Percentiles rank a stretch among this genome's conserved stretches.
phyloP scores from a whole-genome alignment of 2,329 filamentous ascomycete genomes.

The Capronia coronata region DNA sequence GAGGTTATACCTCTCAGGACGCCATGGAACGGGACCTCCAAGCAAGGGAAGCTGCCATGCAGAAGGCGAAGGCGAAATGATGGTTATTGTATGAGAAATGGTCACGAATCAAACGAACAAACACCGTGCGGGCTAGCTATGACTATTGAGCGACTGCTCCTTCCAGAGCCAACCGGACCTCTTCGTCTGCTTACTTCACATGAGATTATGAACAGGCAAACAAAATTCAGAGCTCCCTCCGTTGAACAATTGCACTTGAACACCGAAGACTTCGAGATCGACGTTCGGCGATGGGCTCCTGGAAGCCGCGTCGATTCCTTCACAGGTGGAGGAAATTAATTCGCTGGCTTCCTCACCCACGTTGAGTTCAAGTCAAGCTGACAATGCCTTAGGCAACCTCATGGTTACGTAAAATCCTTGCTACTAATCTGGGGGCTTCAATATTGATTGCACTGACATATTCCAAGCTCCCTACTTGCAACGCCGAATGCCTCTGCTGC shows the following conservation, averaged over 20 bases:
- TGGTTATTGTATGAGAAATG: neutral
- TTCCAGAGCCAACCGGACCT: neutral
- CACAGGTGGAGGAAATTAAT: neutral
- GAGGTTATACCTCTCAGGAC: conserved; percentile 18
- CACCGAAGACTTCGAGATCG: neutral
- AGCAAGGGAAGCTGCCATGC: conserved; percentile 12
- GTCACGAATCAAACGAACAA: neutral
- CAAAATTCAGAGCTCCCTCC: neutral
- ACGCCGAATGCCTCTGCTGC: too few relatives aligned
- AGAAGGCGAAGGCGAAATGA: conserved; percentile 10
- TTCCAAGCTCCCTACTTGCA: too few relatives aligned
- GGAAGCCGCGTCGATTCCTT: neutral
- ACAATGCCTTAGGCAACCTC: neutral
- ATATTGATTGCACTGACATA: too few relatives aligned
- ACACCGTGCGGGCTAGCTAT: conserved; percentile 1
- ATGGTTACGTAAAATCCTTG: too few relatives aligned
- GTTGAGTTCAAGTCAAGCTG: neutral
- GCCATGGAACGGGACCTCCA: conserved; percentile 23
- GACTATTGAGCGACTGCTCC: neutral
- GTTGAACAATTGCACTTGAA: neutral
- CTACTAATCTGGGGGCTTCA: too few relatives aligned
- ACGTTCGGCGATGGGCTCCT: neutral
- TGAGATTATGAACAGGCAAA: neutral
- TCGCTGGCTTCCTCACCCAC: neutral
- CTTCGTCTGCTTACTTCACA: neutral